Base-by-base conservation (phyloP, 352 stramenopile genomes). In the Globisporangium mamillatum region DNA sequence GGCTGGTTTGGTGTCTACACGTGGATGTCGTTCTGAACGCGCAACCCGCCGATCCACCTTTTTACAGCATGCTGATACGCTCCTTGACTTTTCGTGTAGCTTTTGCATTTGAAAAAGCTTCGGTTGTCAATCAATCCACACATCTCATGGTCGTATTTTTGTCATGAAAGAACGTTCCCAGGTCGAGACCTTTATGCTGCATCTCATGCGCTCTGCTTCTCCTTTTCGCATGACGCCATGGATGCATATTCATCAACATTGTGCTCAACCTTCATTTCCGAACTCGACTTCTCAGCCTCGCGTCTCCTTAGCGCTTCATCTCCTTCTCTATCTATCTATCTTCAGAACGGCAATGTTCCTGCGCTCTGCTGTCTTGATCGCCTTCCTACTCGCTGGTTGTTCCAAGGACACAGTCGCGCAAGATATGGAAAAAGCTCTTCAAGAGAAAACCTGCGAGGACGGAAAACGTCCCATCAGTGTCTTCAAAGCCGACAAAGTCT, bases 381-480 rank as follows among this genome's bases (percentile, higher is more conserved):
- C 58, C 14, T 36, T 32, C 22, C 27, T 60, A 27, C 27, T 60
- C 8, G 27, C 54, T n/a, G 27, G 27, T n/a, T 24, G 18, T 24
- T 53, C 18, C 34, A 24, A 10, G 1, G 24, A 63, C 36, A 22
- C 32, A 34, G 32, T 36, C n/a, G 34, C 58, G 18, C 41, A 50
- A 50, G 41, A 22, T 20, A 16, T n/a, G 18, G 41, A 50, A 16
- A 50, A 46, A 46, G 38, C 38, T 7, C 38, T 46, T 20, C 16
- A 22, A 50, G 16, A 50, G 16, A 8, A 50, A 22, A 16, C 18
- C 18, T 50, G 41, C 34, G 38, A 63, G n/a, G 58, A 36, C 41
- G 41, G 41, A 50, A 20, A 18, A 20, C 41, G 41, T 22, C 34
- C 34, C 32, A 63, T 63, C 48, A 67, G 62, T 24, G 62, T 67